Percentiles rank a stretch among this genome's conserved stretches.
phyloP scores from a whole-genome alignment of 1,284 basidiomycete species.

The Naganishia sp. region DNA sequence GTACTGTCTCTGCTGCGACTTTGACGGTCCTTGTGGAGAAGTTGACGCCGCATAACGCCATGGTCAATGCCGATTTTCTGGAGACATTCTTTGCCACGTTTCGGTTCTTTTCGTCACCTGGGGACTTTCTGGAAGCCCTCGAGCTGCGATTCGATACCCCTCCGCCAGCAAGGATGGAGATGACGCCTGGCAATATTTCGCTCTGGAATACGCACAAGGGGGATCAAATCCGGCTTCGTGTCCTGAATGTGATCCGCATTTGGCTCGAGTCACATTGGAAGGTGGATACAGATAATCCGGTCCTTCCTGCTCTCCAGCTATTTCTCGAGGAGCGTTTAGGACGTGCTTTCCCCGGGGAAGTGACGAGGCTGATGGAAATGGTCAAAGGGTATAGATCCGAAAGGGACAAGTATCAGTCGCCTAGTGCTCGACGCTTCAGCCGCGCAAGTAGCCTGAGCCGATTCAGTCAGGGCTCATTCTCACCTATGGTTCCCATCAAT shows the following conservation, averaged over 20 bases:
- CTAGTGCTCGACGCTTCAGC: constrained; percentile 18
- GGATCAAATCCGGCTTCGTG: constrained; percentile 80
- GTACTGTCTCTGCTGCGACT: constrained; percentile 86
- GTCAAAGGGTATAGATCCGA: constrained; percentile 35
- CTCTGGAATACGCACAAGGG: constrained; percentile 84
- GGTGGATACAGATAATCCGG: constrained; percentile 60
- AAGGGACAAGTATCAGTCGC: constrained; percentile 28
- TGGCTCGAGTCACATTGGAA: constrained; percentile 95
- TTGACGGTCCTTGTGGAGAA: constrained; percentile 85
- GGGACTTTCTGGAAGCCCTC: constrained; percentile 72
- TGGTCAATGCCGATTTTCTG: constrained; percentile 77
- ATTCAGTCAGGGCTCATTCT: constrained; percentile 59
- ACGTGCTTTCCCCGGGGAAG: constrained; percentile 48
- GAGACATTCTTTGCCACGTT: constrained; percentile 94
- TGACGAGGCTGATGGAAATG: constrained; percentile 44
- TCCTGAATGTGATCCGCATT: constrained; percentile 86
- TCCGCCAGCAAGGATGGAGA: constrained; percentile 46
- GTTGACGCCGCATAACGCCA: constrained; percentile 90
- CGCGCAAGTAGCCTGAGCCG: constrained; percentile 46
- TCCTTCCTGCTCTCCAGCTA: constrained; percentile 50
- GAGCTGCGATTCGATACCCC: constrained; percentile 77
- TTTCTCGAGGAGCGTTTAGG: constrained; percentile 50
- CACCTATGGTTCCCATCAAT: constrained; percentile 46
- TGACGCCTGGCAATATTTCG: constrained; percentile 61
- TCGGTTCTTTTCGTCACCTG: constrained; percentile 82